Percentiles rank a stretch among this genome's conserved stretches.
These are phyloP conservation scores for Termitomyces sp. DNA, from an alignment of 768 basidiomycete genomes.

Conservation along the genomic window DNA sequence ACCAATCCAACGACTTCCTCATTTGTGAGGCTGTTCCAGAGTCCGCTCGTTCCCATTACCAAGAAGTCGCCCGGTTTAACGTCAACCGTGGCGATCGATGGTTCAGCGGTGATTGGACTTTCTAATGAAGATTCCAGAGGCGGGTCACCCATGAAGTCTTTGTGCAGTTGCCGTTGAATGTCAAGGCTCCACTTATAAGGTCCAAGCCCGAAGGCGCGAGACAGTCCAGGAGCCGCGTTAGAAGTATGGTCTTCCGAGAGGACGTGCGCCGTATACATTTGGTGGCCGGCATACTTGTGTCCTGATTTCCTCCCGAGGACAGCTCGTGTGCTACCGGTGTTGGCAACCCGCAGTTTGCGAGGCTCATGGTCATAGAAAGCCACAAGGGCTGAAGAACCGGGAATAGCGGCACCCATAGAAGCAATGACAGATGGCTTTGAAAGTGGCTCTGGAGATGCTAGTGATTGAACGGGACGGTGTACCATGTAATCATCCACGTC, in stretches of 20 bases:
- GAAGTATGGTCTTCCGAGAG: constrained; percentile 1
- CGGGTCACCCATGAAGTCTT: constrained; percentile 3
- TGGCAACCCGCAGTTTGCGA: constrained; percentile 3
- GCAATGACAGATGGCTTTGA: background rate
- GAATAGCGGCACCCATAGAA: background rate
- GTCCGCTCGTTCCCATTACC: constrained; percentile 47
- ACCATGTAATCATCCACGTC: constrained; percentile 1
- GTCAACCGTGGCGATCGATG: constrained; percentile 39
- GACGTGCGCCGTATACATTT: background rate
- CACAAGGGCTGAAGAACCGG: constrained; percentile 4
- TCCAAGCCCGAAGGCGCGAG: constrained; percentile 2
- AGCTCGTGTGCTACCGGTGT: constrained; percentile 1
- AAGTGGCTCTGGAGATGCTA: background rate
- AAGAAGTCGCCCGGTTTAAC: constrained; percentile 48
- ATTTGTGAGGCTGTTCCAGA: constrained; percentile 51
- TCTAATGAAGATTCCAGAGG: background rate
- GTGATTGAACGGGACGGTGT: background rate
- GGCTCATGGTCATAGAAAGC: constrained; percentile 5
- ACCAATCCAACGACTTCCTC: constrained; percentile 54
- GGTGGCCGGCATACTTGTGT: background rate
- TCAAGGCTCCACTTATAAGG: constrained; percentile 5
- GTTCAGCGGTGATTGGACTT: constrained; percentile 20
- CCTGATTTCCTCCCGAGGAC: constrained; percentile 1
- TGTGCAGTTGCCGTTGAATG: constrained; percentile 1
- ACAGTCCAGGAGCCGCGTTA: background rate